These are phyloP conservation scores for Xerocomellus chrysenteron DNA, from an alignment of 768 basidiomycete species.

Conservation along the genomic window DNA sequence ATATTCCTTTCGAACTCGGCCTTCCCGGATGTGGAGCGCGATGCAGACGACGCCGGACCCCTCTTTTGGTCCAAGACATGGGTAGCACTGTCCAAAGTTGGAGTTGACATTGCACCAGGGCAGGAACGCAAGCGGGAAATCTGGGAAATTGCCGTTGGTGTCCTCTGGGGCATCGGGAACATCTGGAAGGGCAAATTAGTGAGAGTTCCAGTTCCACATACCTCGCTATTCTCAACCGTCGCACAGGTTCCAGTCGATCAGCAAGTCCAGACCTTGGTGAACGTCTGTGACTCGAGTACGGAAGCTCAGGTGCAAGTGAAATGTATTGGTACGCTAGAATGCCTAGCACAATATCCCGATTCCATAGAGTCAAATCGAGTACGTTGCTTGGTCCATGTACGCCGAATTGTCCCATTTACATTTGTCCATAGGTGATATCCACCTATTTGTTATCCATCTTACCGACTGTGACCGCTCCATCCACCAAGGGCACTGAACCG, in stretches of 20 bases:
- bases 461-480: constrained; percentile 39
- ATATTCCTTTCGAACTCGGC: constrained; percentile 73
- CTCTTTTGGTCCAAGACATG: constrained; percentile 67
- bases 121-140: constrained; percentile 71
- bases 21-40: constrained; percentile 39
- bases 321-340: constrained; percentile 84
- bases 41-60: constrained; percentile 49
- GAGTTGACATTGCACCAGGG: constrained; percentile 56
- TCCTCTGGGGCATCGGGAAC: constrained; percentile 84
- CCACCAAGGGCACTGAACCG: constrained; percentile 58
- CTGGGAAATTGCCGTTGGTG: constrained; percentile 79
- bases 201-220: constrained; percentile 14
- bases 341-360: constrained; percentile 68
- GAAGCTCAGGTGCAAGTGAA: constrained; percentile 64
- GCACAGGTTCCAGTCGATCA: constrained; percentile 55
- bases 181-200: constrained; percentile 73
- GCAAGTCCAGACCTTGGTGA: constrained; percentile 64
- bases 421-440: constrained; percentile 52
- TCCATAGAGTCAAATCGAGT: constrained; percentile 56
- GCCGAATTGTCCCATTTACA: not conserved
- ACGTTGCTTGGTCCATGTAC: constrained; percentile 26
- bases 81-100: constrained; percentile 57
- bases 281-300: constrained; percentile 54
- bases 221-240: constrained; percentile 6
- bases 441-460: constrained; percentile 65